These are phyloP conservation scores for Cyberlindnera galapagoensis DNA, from an alignment of 805 yeast genomes.

Conservation along the genomic window DNA sequence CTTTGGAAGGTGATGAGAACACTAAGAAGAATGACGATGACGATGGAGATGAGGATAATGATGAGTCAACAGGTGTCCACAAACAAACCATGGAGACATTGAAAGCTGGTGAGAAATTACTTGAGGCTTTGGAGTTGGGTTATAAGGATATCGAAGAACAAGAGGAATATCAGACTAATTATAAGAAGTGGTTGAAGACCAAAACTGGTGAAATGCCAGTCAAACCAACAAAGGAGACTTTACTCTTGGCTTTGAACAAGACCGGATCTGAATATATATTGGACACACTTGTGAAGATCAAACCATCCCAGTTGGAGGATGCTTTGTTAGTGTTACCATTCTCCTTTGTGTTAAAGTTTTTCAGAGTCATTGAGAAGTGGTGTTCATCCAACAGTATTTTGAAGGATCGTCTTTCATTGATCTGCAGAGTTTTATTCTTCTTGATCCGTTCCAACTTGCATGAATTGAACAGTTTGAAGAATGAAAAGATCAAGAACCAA, in stretches of 20 bases:
- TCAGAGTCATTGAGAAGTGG: constrained; percentile 74
- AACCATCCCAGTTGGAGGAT: constrained; percentile 84
- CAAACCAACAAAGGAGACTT: constrained; percentile 59
- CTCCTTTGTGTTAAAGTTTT: constrained; percentile 65
- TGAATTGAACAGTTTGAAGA: constrained; percentile 69
- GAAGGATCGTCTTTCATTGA: constrained; percentile 49
- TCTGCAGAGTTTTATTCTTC: constrained; percentile 73
- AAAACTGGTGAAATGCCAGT: constrained; percentile 44
- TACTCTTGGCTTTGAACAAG: constrained; percentile 66
- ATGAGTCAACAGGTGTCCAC: constrained; percentile 58
- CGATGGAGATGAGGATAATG: constrained; percentile 35
- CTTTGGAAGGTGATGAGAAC: constrained; percentile 51
- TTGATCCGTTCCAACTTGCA: constrained; percentile 65
- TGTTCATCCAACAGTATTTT: constrained; percentile 42
- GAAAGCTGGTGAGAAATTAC: constrained; percentile 87
- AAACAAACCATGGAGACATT: constrained; percentile 86
- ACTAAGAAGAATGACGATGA: constrained; percentile 32
- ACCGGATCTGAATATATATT: constrained; percentile 76
- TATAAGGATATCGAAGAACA: constrained; percentile 55
- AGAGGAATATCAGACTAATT: constrained; percentile 43
- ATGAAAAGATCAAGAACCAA: constrained; percentile 55
- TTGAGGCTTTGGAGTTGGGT: constrained; percentile 89
- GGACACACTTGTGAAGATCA: constrained; percentile 62
- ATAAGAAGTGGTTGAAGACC: constrained; percentile 34
- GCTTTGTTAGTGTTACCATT: constrained; percentile 88